Base-by-base conservation (phyloP, 1,139 yeast genomes). In the Maudiozyma humilis region DNA sequence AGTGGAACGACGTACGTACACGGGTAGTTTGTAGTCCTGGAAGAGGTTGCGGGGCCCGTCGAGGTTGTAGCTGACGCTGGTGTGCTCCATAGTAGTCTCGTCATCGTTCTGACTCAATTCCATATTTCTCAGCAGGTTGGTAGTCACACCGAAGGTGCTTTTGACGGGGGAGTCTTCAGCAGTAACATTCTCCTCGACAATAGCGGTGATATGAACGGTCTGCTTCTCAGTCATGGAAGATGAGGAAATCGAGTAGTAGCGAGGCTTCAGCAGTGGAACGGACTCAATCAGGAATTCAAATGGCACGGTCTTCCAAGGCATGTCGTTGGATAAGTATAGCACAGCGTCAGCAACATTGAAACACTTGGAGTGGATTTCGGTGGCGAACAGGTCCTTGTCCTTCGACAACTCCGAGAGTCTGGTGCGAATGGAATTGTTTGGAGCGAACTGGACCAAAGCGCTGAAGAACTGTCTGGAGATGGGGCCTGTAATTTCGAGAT, bases 161-260 rank as follows among this genome's bases (percentile, higher is more conserved):
- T 49, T 42, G 12, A 79, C 78, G 36, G 79, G 75, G 35, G 46
- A 46, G 13, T 16, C 12, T 7, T 23, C 19, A 25, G 27, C 27
- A 14, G 6, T 8, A 1, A 25, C 39, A 36, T 16, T 36, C 37
- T 53, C 51, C 68, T 91, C 98, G 44, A 91, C 96, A 43, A 89
- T 94, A 1, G 96, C 96, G 27, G 98, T 91, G 47, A 89, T 73
- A 56, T 81, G 86, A 50, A 89, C 74, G n/a, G 74, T 72, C 47
- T 80, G 75, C 64, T 87, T 87, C 58, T 86, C 93, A 45, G 79
- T 73, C 47, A 79, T 66, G 2, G 95, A 81, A 13, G 96, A 87
- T 1, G 97, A 88, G 3, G 96, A 89, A 54, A 91, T 91, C 17
- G 97, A 91, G 66, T 91, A 91, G 68, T 88, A 91, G 66, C 98